Evolutionary conservation across 2,329 filamentous ascomycete genomes (phyloP), one percentile per base, ranked within the genome.

Genomic region (Trichoderma guizhouense): DNA sequence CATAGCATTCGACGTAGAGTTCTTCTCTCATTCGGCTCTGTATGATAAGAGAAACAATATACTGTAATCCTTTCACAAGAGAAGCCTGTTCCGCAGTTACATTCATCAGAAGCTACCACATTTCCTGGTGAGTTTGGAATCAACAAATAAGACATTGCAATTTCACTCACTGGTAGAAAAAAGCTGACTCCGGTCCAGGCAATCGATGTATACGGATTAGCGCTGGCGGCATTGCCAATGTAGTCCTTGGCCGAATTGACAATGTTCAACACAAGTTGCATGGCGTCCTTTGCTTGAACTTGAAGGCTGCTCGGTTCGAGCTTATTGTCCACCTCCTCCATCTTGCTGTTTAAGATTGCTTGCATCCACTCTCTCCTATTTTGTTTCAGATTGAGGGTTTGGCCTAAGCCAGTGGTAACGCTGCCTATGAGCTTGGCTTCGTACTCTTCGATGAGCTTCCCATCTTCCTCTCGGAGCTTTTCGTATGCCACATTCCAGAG

Each of bases 61-160:
- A 24, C 1, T 51, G 21, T 14, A 66, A 11, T 0, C 43, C 47
- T 55, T 36, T 39, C 3, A 5, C 21, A 0, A 36, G 21, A 0
- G 47, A 28, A 6, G 30, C 6, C 1, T 11, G 5, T 14, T 66
- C 26, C 3, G 2, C 8, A 0, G 63, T n/a, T 1, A 34, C 7
- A 9, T 66, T 66, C 14, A 36, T n/a, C 2, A 66, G 30, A 12
- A 66, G 47, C 63, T 26, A n/a, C 9, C 2, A 14, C 0, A 14
- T 12, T 6, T 0, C 1, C 14, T 24, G 47, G 21, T 51, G 2
- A 51, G 47, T 24, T 24, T 24, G 0, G n/a, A 7, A 14, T 6
- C n/a, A 0, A 5, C 9, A 26, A 7, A 3, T 1, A 1, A 21
- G 28, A 12, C 7, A 2, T 4, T 18, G 3, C 4, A 2, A 11